Evolutionary conservation across 768 basidiomycete species (phyloP), one percentile per base, ranked within the genome.

Genomic region (Cystoderma amianthinum): DNA sequence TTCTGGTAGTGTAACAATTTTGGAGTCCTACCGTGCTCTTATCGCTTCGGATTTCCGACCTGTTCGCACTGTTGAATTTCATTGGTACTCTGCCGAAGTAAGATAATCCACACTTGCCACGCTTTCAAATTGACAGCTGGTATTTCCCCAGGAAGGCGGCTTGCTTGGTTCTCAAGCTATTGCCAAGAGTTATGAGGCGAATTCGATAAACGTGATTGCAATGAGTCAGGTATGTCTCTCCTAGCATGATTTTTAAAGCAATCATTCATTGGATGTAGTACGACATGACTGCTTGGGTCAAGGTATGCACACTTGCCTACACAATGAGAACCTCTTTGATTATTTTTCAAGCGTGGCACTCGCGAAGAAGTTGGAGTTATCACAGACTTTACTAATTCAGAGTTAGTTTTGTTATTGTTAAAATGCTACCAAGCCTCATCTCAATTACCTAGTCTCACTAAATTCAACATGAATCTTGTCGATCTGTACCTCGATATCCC

Each of bases 401-500:
- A 52, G 80, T 82, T n/a, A n/a, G n/a, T n/a, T n/a, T n/a, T n/a
- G n/a, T n/a, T n/a, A n/a, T n/a, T n/a, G n/a, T n/a, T n/a, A n/a
- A n/a, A n/a, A n/a, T n/a, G n/a, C n/a, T n/a, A n/a, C n/a, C n/a
- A n/a, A n/a, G n/a, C 12, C 34, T 19, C 17, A 16, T 7, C 34
- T 36, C 18, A 19, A 7, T 36, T 7, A 36, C 9, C 7, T 36
- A 36, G 88, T 46, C 65, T 97, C 49, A 92, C 91, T 2, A 63
- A 76, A 34, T 82, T 87, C 63, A 86, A 94, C 62, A 86, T 79
- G 67, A 61, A 74, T 42, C 70, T 94, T 20, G 78, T 95, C 9
- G 76, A 85, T 22, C 52, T 64, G 44, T 96, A 96, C 58, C 74
- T 94, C 41, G 73, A 79, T 55, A 91, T 95, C 48, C 91, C 92